Percentiles rank a stretch among this genome's conserved stretches.
Evolutionary conservation across 2,329 filamentous ascomycete genomes (phyloP).

Genomic region (Thermochaetoides dissita): DNA sequence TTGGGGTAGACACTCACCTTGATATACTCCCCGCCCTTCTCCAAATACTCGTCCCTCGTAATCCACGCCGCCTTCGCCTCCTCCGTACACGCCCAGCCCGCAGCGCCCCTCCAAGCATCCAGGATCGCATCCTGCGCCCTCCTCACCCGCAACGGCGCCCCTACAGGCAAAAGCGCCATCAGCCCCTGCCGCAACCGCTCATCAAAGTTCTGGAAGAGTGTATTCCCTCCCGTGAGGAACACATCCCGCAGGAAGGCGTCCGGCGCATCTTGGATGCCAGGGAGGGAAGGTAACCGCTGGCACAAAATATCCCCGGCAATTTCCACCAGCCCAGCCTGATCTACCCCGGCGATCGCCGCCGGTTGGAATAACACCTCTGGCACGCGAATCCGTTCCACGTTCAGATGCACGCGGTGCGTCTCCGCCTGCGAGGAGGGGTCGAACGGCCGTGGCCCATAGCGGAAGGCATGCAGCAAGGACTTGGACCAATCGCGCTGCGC

Average conservation of each 20-base stretch:
- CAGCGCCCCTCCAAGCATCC: constrained; percentile 90
- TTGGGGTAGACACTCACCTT: constrained; percentile 42
- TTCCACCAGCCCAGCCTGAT: constrained; percentile 87
- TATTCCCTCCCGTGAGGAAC: constrained; percentile 90
- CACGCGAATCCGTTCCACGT: constrained; percentile 88
- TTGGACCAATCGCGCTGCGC: constrained; percentile 94
- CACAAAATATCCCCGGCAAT: constrained; percentile 81
- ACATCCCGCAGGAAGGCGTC: constrained; percentile 62
- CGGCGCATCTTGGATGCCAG: constrained; percentile 16
- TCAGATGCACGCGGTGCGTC: constrained; percentile 80
- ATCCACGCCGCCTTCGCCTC: constrained; percentile 53
- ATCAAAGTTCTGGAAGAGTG: constrained; percentile 75
- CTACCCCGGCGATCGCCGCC: constrained; percentile 67
- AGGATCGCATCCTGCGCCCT: constrained; percentile 62
- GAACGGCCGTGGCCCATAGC: constrained; percentile 75
- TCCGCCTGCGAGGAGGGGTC: constrained; percentile 66
- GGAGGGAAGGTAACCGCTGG: constrained; percentile 54
- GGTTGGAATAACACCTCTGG: constrained; percentile 90
- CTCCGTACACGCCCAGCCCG: constrained; percentile 58
- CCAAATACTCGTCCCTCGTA: constrained; percentile 67
- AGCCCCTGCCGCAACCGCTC: constrained; percentile 64
- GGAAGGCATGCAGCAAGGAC: constrained; percentile 76
- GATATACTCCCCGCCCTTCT: constrained; percentile 89
- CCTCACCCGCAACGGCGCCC: constrained; percentile 53
- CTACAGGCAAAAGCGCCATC: constrained; percentile 55